Conservation (phyloP, 1,139 yeast genomes). For the Geotrichum histeridarum region DNA sequence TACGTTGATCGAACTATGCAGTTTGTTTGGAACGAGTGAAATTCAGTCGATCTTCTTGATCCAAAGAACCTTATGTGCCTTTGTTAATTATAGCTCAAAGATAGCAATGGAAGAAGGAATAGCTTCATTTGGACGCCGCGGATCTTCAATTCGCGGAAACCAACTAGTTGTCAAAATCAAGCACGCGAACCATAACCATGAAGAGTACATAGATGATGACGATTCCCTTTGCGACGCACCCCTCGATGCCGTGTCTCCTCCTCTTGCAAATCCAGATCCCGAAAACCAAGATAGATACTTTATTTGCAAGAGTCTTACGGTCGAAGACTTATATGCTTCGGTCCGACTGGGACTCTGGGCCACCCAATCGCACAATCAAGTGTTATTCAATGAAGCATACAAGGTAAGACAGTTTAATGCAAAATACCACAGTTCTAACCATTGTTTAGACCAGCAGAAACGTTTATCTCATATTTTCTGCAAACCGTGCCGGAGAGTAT, state of each 20-base stretch:
- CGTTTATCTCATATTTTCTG: constrained; percentile 41
- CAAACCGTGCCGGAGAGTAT: constrained; percentile 40
- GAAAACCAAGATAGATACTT: constrained; percentile 32
- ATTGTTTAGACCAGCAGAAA: constrained; percentile 27
- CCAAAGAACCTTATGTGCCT: constrained; percentile 40
- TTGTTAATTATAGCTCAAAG: constrained; percentile 36
- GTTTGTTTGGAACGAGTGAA: constrained; percentile 37
- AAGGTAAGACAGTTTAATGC: constrained; percentile 1
- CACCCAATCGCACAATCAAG: constrained; percentile 40
- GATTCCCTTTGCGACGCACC: constrained; percentile 1
- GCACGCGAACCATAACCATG: not conserved
- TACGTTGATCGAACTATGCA: constrained; percentile 35
- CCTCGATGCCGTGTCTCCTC: not conserved
- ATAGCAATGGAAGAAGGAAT: constrained; percentile 35
- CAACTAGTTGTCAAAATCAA: constrained; percentile 33
- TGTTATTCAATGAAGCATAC: constrained; percentile 37
- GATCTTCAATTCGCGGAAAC: constrained; percentile 33
- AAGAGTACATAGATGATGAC: constrained; percentile 4
- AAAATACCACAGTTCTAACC: no score
- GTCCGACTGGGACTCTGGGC: constrained; percentile 37
- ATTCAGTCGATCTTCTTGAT: constrained; percentile 39
- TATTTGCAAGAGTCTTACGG: constrained; percentile 40
- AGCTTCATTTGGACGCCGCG: constrained; percentile 29
- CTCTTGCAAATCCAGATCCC: not conserved
- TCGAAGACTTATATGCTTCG: constrained; percentile 38